These are phyloP conservation scores for Aspergillus aculeatus DNA, from an alignment of 2,329 filamentous ascomycete species.

Conservation along the genomic window DNA sequence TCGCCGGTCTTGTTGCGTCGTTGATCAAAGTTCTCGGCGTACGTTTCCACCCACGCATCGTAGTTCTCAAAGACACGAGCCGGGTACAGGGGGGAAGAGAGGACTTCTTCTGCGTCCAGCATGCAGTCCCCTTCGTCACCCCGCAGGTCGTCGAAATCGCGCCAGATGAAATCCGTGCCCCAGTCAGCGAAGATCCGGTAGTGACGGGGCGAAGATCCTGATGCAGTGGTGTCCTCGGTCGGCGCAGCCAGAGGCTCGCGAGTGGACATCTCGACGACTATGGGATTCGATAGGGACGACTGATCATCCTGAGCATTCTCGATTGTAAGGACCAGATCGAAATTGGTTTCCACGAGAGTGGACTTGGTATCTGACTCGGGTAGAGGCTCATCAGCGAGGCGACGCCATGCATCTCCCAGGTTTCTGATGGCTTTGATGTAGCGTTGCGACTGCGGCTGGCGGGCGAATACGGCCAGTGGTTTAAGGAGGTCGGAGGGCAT, in stretches of 20 bases:
- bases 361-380: no score
- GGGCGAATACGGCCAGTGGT: no score
- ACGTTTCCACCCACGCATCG: conserved; percentile 19
- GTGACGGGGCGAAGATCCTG: neutral
- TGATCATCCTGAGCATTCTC: no score
- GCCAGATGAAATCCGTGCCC: conserved; percentile 20
- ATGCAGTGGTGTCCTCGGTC: no score
- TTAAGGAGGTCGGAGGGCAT: no score
- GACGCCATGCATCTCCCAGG: no score
- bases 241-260: neutral
- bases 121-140: no score
- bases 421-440: no score
- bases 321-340: conserved; percentile 15
- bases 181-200: conserved; percentile 23
- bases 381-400: no score
- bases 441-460: no score
- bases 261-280: neutral
- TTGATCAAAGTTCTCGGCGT: conserved; percentile 11
- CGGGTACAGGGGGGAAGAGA: conserved; percentile 8
- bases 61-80: conserved; percentile 15
- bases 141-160: conserved; percentile 10
- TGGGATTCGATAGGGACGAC: neutral
- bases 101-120: neutral
- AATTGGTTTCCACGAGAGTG: neutral
- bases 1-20: conserved; percentile 10